Conservation (phyloP, 164 flowering plant genomes). For the Stephania yunnanensis region DNA sequence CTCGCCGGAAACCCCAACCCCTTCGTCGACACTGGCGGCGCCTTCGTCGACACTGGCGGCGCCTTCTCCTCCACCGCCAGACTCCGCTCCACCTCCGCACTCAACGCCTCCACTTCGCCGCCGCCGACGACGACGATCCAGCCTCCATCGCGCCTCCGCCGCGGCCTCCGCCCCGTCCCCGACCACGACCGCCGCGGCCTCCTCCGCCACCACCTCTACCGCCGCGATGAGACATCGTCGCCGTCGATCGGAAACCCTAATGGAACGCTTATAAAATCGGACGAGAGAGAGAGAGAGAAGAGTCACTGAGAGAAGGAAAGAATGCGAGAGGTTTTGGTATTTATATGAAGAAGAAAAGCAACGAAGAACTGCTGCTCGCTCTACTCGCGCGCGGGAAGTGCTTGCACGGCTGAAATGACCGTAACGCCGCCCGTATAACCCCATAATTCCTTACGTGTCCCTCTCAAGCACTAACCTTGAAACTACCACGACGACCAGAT, state of each 20-base stretch:
- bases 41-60: no score
- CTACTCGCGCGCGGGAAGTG: no score
- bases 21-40: conserved; percentile 43
- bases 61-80: conserved; percentile 10
- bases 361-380: not conserved
- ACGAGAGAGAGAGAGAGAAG: not conserved
- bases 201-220: not conserved
- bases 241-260: no score
- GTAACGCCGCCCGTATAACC: no score
- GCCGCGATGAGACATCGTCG: not conserved
- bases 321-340: not conserved
- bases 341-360: not conserved
- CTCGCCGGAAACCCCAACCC: conserved; percentile 28
- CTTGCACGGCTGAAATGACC: no score
- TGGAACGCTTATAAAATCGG: not conserved
- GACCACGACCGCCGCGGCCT: not conserved
- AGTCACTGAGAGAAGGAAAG: not conserved
- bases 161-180: not conserved
- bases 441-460: no score
- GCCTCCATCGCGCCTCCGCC: not conserved
- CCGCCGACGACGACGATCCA: conserved; percentile 4
- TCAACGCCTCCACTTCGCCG: conserved; percentile 1
- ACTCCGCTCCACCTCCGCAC: conserved; percentile 10
- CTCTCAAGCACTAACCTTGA: no score
- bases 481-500: no score